Conservation (phyloP, 805 yeast species). For the Candida maesae region DNA sequence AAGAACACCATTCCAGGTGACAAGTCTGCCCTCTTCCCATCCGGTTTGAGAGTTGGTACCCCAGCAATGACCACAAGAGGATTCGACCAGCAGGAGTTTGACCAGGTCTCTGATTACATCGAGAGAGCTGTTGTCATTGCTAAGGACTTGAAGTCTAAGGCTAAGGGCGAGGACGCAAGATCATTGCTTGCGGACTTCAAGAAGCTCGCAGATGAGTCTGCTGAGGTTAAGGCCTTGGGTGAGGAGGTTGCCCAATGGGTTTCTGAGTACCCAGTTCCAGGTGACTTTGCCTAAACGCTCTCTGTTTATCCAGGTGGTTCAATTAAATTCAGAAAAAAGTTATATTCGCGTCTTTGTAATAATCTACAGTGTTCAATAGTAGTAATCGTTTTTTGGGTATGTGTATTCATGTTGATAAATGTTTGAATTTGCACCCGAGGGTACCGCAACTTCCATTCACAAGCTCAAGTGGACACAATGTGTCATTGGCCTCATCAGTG, state of each 20-base stretch:
- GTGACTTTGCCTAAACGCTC: conserved; percentile 45
- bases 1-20: conserved; percentile 98
- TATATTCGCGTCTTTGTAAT: too few relatives aligned
- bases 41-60: conserved; percentile 95
- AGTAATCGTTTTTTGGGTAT: too few relatives aligned
- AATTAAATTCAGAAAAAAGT: too few relatives aligned
- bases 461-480: conserved; percentile 24
- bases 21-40: conserved; percentile 91
- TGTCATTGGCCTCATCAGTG: conserved; percentile 5
- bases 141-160: conserved; percentile 52
- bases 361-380: too few relatives aligned
- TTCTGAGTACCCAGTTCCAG: conserved; percentile 81
- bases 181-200: conserved; percentile 67
- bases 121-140: conserved; percentile 75
- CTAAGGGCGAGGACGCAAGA: conserved; percentile 55
- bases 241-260: conserved; percentile 72
- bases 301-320: too few relatives aligned
- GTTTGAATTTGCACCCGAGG: conserved; percentile 22
- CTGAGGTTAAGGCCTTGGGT: conserved; percentile 56
- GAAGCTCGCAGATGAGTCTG: conserved; percentile 58
- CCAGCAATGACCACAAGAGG: conserved; percentile 97
- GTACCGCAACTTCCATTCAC: conserved; percentile 22
- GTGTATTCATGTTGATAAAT: conserved; percentile 12
- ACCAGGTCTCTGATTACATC: conserved; percentile 73
- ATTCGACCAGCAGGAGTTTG: conserved; percentile 73